Conservation (phyloP, 345 rosid species). For the Toxicodendron radicans region DNA sequence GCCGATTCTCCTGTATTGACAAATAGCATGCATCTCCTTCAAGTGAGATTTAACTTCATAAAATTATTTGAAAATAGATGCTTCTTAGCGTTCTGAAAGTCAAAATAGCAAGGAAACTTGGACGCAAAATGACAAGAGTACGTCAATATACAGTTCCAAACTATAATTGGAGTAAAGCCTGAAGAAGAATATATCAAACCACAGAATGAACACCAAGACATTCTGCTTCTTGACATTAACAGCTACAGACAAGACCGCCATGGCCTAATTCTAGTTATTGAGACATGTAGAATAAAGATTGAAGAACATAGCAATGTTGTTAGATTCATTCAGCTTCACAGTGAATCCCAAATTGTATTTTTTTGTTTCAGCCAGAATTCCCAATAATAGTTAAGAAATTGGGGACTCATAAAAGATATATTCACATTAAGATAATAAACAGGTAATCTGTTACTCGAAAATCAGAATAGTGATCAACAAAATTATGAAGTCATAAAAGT, state of each 20-base stretch:
- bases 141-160: background rate
- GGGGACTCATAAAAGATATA: background rate
- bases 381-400: background rate
- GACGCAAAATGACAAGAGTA: constrained; percentile 3
- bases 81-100: background rate
- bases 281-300: background rate
- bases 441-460: background rate
- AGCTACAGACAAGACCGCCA: background rate
- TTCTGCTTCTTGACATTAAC: background rate
- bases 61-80: background rate
- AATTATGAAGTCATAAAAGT: constrained; percentile 6
- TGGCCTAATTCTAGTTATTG: background rate
- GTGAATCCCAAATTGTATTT: background rate
- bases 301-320: no score
- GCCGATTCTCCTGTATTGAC: constrained; percentile 76
- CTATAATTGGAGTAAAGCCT: background rate
- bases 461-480: background rate
- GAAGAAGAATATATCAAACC: background rate
- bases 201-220: background rate
- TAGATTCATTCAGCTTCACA: background rate
- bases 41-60: background rate
- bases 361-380: background rate
- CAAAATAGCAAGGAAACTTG: background rate
- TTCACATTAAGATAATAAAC: background rate
- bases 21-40: background rate